Evolutionary conservation across 805 yeast species (phyloP).

Genomic region (Ogataea paradorogensis): DNA sequence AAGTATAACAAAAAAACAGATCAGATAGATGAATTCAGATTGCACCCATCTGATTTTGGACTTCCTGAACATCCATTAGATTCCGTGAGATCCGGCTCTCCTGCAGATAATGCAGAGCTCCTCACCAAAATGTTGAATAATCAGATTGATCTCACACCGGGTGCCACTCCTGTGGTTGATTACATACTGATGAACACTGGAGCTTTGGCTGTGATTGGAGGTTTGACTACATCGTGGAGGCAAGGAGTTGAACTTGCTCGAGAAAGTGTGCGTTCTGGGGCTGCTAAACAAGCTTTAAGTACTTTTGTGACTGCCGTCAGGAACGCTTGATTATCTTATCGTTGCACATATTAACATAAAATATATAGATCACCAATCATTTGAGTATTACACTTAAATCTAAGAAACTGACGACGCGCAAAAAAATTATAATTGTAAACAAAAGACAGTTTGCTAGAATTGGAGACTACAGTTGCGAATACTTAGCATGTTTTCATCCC

Average conservation of each 20-base stretch:
- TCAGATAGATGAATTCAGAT: slow-evolving; percentile 38
- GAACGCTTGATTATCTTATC: slow-evolving; percentile 6
- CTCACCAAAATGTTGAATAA: slow-evolving; percentile 45
- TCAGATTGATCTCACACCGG: slow-evolving; percentile 39
- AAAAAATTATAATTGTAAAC: slow-evolving; percentile 9
- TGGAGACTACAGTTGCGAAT: slow-evolving; percentile 5
- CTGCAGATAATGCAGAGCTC: slow-evolving; percentile 72
- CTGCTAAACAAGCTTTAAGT: slow-evolving; percentile 59
- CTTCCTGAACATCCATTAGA: slow-evolving; percentile 66
- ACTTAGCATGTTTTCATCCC: slow-evolving; percentile 28
- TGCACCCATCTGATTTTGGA: slow-evolving; percentile 79
- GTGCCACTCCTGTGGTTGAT: slow-evolving; percentile 69
- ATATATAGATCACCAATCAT: too few relatives aligned
- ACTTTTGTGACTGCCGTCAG: slow-evolving; percentile 45
- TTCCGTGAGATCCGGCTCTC: slow-evolving; percentile 79
- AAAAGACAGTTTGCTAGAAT: slow-evolving; percentile 6
- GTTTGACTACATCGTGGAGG: slow-evolving; percentile 64
- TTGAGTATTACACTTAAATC: neutral
- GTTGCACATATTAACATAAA: neutral
- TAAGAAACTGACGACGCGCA: slow-evolving; percentile 9
- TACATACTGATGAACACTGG: slow-evolving; percentile 89
- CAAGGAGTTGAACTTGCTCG: slow-evolving; percentile 77
- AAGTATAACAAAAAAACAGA: slow-evolving; percentile 40
- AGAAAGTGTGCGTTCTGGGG: slow-evolving; percentile 62
- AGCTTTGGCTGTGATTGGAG: slow-evolving; percentile 79